Base-by-base conservation (phyloP, 129 eudicot genomes). In the Flaveria linearis region DNA sequence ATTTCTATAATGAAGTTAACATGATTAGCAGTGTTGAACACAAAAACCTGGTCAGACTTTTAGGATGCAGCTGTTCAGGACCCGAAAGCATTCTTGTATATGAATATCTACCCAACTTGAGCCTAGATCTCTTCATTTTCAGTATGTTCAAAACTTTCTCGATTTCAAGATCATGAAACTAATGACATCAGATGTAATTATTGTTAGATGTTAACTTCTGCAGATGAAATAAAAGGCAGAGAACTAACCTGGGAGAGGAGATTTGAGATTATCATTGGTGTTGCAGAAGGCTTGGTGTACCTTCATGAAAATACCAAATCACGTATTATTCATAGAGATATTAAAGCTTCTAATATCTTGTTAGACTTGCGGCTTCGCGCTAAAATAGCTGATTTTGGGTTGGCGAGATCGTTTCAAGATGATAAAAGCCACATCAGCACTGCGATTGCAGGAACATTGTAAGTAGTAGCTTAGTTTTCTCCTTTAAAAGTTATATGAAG, bases 381-480 rank as follows among this genome's bases (percentile, higher is more conserved):
- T 8, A 92, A 90, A 77, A 88, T 92, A 69, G 92, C 92, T 26
- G 96, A 92, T 85, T 92, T 90, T 61, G 97, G 97, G 39, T n/a
- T 91, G 75, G 97, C 96, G 22, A 85, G 97, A 77, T 85, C 92
- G 46, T 91, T 91, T 76, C 91, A 88, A 84, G 96, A 81, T 50
- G 96, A 92, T 74, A 81, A 86, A 68, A 89, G 93, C 68, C 93
- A 92, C 77, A 92, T 86, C 52, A 92, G 93, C 79, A 89, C 98
- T 8, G 96, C 90, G 53, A 84, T 87, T 68, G 96, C 96, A 15
- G 96, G 96, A 77, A 92, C 93, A 75, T 62, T 92, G 96, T 89
- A 51, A 82, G 97, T 66, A 53, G 5, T 26, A 63, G 46, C 69
- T 60, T 7, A 26, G 47, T 28, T 30, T 4, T 9, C 17, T 10